Conservation (phyloP, 2,329 filamentous ascomycete species). For the Penicillium sp. region DNA sequence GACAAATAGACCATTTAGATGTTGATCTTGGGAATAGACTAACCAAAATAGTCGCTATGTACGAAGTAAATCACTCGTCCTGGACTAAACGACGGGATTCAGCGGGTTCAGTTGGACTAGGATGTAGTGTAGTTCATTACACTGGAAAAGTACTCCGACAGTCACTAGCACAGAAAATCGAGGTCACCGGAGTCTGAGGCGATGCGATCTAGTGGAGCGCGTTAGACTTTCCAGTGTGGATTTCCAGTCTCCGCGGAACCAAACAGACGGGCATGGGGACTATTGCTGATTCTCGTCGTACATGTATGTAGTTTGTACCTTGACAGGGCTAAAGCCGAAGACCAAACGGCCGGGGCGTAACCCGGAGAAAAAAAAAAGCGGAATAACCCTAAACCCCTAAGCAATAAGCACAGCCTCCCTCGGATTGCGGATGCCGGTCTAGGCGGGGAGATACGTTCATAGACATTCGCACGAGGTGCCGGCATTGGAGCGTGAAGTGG, state of each 20-base stretch:
- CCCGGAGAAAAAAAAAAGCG: not conserved
- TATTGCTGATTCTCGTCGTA: not conserved
- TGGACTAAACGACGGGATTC: not conserved
- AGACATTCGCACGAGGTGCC: not conserved
- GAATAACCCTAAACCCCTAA: not conserved
- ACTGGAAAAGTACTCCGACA: not conserved
- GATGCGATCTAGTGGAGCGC: constrained; percentile 1
- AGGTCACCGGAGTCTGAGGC: constrained; percentile 4
- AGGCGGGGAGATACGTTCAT: not conserved
- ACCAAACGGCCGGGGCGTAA: constrained; percentile 4
- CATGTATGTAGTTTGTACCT: not conserved
- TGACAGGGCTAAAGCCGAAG: constrained; percentile 3
- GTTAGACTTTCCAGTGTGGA: not conserved
- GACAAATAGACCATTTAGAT: not conserved
- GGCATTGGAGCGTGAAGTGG: not conserved
- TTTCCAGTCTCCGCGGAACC: not conserved
- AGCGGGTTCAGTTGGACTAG: not conserved
- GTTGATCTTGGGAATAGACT: not conserved
- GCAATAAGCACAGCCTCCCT: constrained; percentile 15
- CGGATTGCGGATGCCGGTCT: not conserved
- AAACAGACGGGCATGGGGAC: not conserved
- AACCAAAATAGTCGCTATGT: not conserved
- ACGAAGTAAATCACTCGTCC: not conserved
- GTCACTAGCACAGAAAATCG: not conserved
- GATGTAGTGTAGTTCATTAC: not conserved